phyloP scores from a whole-genome alignment of 306 rosid genomes.

The Cucurbita ficifolia region DNA sequence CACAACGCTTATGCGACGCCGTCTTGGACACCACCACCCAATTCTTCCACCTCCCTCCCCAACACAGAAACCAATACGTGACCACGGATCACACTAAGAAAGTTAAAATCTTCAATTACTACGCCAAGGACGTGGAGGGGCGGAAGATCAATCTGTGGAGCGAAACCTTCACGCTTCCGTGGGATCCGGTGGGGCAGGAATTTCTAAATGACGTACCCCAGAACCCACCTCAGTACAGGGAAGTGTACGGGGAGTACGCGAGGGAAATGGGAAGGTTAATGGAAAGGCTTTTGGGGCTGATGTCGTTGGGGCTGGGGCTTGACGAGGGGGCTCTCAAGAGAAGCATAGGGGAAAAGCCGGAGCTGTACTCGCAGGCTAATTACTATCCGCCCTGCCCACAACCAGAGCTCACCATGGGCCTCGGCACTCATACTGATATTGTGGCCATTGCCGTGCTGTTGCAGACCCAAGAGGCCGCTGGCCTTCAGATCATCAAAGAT shows the following conservation, averaged over 20 bases:
- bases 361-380: constrained; percentile 25
- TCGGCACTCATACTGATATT: constrained; percentile 21
- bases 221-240: too few species aligned
- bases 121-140: too few species aligned
- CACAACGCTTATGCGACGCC: constrained; percentile 5
- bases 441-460: constrained; percentile 22
- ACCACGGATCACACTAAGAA: too few species aligned
- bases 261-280: constrained; percentile 12
- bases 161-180: too few species aligned
- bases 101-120: too few species aligned
- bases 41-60: too few species aligned
- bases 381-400: constrained; percentile 24
- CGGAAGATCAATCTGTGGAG: too few species aligned
- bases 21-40: too few species aligned
- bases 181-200: too few species aligned
- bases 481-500: constrained; percentile 38
- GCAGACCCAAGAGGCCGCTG: constrained; percentile 19
- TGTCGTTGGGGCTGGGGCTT: constrained; percentile 33
- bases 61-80: too few species aligned
- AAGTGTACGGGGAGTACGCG: too few species aligned
- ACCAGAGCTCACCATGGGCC: constrained; percentile 22
- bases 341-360: constrained; percentile 23
- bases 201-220: too few species aligned
- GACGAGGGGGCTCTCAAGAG: constrained; percentile 18
- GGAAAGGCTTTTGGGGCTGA: not conserved